Base-by-base conservation (phyloP, 257 asterid genomes). In the Solanum verrucosum region DNA sequence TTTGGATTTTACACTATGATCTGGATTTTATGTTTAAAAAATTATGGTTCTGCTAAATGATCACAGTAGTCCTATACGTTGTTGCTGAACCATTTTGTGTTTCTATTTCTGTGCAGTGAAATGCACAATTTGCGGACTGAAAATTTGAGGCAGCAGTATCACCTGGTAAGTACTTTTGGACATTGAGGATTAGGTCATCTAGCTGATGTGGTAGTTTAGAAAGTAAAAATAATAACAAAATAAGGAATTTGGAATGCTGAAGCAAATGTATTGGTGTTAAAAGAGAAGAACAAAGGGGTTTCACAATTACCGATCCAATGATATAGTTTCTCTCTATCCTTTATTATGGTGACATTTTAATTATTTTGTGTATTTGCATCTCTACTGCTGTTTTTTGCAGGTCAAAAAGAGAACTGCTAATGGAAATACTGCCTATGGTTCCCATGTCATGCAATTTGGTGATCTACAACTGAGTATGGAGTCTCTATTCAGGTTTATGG, bases 381-480 rank as follows among this genome's bases (percentile, higher is more conserved):
- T 49, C 86, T 82, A 49, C 18, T 82, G 71, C 70, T 82, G 44
- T 14, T 5, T 18, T 90, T 89, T 90, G 82, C 91, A 97, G 99
- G 99, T 97, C 52, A 96, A 95, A 92, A 81, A 87, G 87, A 92
- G 98, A 89, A 97, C 99, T 79, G 87, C 93, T 21, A 91, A 90
- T 75, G 96, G 90, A 44, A 92, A 96, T 88, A 83, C 93, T 81
- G 93, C 88, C 38, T 91, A 92, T 88, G 98, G 98, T 11, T 96
- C 99, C 90, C 99, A 96, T 84, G 99, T 96, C 78, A 94, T 95
- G 99, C 99, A 96, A 92, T 96, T 92, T 71, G 99, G 99, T 83
- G 97, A 95, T 88, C 56, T 94, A 88, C 81, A 93, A 86, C 90
- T 92, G 81, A 94, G 89, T 44, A 87, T 10, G 85, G 98, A 94